Evolutionary conservation across 805 yeast genomes (phyloP), one percentile per base, ranked within the genome.

Genomic region (Kodamaea sagamina): DNA sequence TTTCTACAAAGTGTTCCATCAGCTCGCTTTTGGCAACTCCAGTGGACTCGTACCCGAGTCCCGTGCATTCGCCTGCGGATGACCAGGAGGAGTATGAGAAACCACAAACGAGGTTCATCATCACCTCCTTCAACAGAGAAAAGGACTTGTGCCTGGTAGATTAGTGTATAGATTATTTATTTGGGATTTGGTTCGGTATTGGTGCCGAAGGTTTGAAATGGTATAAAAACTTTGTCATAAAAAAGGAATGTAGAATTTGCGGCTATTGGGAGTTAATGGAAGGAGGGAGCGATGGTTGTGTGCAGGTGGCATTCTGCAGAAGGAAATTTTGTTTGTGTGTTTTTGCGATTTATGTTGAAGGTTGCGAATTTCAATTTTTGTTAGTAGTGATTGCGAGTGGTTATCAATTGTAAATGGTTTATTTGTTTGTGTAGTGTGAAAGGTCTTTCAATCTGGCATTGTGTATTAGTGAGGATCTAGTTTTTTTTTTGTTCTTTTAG

Each of bases 1-100:
- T 35, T 27, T 34, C 39, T 16, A 43, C 40, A 31, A 44, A 39
- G 36, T 49, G 47, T 34, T 38, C 51, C 16, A 50, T 47, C 27
- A 44, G 41, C 39, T 41, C 53, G 11, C 43, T 47, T 31, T 42
- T 48, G 36, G 47, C 46, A 15, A 41, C 47, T n/a, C 47, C 48
- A 37, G 57, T 58, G 36, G 51, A 57, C 27, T 61, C 63, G 17
- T 64, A 65, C 45, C 68, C 69, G 32, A 58, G 63, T 47, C 69
- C 69, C 1, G 46, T 57, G 9, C 52, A 52, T 29, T 62, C 68
- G 3, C 68, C 69, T 10, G 45, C 47, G 25, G 31, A 49, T 10
- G 52, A 49, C 18, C 43, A 48, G 4, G 51, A 50, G 28, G 53
- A 49, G 28, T 53, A 49, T 16, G 49, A 52, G 18, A 51, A 36